Evolutionary conservation across 805 yeast genomes (phyloP), one percentile per base, ranked within the genome.

Genomic region (Candida endomychidarum): DNA sequence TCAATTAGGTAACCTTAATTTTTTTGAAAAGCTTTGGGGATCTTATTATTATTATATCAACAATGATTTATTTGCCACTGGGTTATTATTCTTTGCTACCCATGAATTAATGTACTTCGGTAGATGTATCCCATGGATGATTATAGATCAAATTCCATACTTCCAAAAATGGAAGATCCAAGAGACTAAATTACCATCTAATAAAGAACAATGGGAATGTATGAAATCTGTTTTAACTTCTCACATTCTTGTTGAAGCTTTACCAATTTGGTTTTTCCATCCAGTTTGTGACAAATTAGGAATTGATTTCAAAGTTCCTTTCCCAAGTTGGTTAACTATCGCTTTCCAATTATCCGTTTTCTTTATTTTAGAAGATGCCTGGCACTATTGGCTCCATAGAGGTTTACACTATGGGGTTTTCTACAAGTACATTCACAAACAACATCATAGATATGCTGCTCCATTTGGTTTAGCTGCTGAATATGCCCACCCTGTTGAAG

Each of bases 401-500:
- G 60, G 74, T 26, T 76, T 77, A 56, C 83, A 77, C 48, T 65
- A 71, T 44, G 81, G 81, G 5, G 63, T 70, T 34, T 77, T 77
- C 51, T 77, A 77, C 60, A 77, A 72, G 52, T 69, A 75, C 50
- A 70, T 77, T 44, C 83, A 77, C 53, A 77, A 77, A 56, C 80
- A 75, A 52, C 83, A 77, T 56, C 83, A 77, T 52, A 62, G 75
- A 49, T 77, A 77, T 48, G 80, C 81, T 14, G 81, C 83, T 9
- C 83, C 83, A 5, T 77, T 77, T 56, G 83, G 83, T 2, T 63
- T 77, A 43, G 65, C 81, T 21, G 83, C 83, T 5, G 83, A 77
- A 46, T 77, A 77, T 47, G 81, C 81, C 14, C 83, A 77, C 45
- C 83, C 83, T 2, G 58, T 72, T 21, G 83, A 77, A 58, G 81